Percentiles rank a stretch among this genome's conserved stretches.
Conservation (phyloP, 495 filamentous ascomycete genomes). For the Bacidia rubella region DNA sequence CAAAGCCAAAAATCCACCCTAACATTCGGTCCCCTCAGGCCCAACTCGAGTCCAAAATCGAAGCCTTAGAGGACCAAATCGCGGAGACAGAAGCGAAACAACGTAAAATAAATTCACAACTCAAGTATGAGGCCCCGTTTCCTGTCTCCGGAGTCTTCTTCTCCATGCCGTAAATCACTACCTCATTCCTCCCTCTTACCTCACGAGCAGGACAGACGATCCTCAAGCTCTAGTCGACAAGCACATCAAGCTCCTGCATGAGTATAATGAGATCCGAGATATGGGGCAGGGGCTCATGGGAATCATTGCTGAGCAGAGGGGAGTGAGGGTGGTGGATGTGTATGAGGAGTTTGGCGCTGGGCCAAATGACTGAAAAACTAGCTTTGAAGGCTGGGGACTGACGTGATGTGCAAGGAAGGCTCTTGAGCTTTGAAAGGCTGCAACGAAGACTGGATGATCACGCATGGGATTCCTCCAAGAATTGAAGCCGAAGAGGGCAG, state of each 20-base stretch:
- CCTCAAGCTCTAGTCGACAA: slow-evolving; percentile 38
- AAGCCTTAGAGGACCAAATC: slow-evolving; percentile 25
- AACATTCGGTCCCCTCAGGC: slow-evolving; percentile 14
- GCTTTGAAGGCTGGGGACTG: too few relatives aligned
- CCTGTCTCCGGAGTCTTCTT: too few relatives aligned
- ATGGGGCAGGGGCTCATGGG: slow-evolving; percentile 60
- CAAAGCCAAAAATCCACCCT: background rate
- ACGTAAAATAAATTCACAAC: slow-evolving; percentile 20
- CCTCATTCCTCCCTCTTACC: too few relatives aligned
- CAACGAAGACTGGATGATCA: too few relatives aligned
- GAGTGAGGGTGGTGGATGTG: slow-evolving; percentile 46
- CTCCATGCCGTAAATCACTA: too few relatives aligned
- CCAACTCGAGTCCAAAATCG: slow-evolving; percentile 24
- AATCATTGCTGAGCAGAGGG: slow-evolving; percentile 55
- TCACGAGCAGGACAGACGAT: slow-evolving; percentile 18
- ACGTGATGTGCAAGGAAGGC: too few relatives aligned
- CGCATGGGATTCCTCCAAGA: too few relatives aligned
- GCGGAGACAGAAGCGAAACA: slow-evolving; percentile 23
- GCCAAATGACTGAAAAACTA: slow-evolving; percentile 25
- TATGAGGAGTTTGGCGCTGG: slow-evolving; percentile 43
- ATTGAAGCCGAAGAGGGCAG: too few relatives aligned
- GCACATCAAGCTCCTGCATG: slow-evolving; percentile 55
- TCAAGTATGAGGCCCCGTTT: slow-evolving; percentile 23
- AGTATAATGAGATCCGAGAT: slow-evolving; percentile 72
- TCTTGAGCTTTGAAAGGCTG: too few relatives aligned